Conservation (phyloP, 768 basidiomycete genomes). For the Russula sp. region DNA sequence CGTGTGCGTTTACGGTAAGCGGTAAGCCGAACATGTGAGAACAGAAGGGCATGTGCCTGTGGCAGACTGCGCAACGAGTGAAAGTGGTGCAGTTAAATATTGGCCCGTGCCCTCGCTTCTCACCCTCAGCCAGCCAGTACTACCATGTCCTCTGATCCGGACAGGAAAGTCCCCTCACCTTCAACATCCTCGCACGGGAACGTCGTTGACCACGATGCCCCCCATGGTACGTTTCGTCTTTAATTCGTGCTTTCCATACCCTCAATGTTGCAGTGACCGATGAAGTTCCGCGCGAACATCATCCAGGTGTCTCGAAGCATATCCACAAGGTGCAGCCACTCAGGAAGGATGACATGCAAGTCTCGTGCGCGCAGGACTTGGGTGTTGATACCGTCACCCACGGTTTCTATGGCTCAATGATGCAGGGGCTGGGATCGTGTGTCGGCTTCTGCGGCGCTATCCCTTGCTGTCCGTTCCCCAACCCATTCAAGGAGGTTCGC, state of each 20-base stretch:
- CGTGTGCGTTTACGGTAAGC: too few species aligned
- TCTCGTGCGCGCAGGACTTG: slow-evolving; percentile 87
- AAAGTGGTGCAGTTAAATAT: neutral
- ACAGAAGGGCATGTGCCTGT: neutral
- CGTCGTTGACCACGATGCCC: slow-evolving; percentile 24
- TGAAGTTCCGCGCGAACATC: slow-evolving; percentile 30
- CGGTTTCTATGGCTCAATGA: slow-evolving; percentile 77
- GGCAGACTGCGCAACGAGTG: neutral
- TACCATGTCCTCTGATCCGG: slow-evolving; percentile 1
- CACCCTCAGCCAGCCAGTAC: neutral
- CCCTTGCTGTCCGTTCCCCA: slow-evolving; percentile 80
- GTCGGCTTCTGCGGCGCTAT: slow-evolving; percentile 69
- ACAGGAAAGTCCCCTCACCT: slow-evolving; percentile 19
- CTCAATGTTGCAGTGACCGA: slow-evolving; percentile 52
- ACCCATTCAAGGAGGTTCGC: slow-evolving; percentile 79
- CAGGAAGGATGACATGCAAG: slow-evolving; percentile 87
- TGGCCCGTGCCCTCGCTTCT: neutral
- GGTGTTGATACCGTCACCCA: slow-evolving; percentile 73
- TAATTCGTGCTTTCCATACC: slow-evolving; percentile 14
- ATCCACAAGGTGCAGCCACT: slow-evolving; percentile 81
- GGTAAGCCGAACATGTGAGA: too few species aligned
- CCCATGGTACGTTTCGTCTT: slow-evolving; percentile 18
- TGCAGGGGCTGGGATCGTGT: slow-evolving; percentile 61
- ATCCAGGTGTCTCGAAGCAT: slow-evolving; percentile 27
- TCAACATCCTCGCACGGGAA: slow-evolving; percentile 16